Evolutionary conservation across 1,284 basidiomycete genomes (phyloP).

Genomic region (Austroboletus niveus): DNA sequence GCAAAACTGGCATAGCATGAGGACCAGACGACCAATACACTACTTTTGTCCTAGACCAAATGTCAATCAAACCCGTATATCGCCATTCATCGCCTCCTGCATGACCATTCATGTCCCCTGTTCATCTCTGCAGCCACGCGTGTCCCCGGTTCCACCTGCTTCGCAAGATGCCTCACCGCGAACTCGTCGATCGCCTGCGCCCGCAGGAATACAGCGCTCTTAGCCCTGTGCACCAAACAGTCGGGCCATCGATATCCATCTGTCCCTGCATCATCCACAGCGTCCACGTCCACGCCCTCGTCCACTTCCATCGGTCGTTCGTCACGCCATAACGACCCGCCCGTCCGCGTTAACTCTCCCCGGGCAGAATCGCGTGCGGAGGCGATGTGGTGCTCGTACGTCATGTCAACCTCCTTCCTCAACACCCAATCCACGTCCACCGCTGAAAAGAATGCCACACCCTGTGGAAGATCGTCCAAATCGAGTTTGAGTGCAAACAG

Average conservation of each 20-base stretch:
- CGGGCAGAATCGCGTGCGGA: conserved; percentile 76
- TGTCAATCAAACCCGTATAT: neutral
- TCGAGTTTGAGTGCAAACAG: conserved; percentile 92
- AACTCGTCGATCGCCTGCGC: conserved; percentile 73
- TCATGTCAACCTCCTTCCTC: conserved; percentile 95
- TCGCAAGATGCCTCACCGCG: conserved; percentile 61
- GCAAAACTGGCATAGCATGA: neutral
- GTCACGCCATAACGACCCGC: conserved; percentile 60
- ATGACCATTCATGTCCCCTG: conserved; percentile 20
- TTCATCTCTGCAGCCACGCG: conserved; percentile 8
- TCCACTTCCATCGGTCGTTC: conserved; percentile 58
- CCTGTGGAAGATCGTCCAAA: conserved; percentile 94
- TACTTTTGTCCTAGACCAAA: neutral
- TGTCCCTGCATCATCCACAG: conserved; percentile 33
- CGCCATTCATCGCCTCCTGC: conserved; percentile 25
- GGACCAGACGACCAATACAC: neutral
- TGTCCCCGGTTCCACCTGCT: conserved; percentile 38
- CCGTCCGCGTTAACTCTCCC: conserved; percentile 79
- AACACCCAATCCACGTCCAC: conserved; percentile 93
- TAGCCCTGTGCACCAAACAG: conserved; percentile 63
- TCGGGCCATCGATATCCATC: conserved; percentile 46
- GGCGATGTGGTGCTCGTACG: conserved; percentile 93
- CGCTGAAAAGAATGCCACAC: conserved; percentile 94
- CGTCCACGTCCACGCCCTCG: conserved; percentile 9
- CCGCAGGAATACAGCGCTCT: conserved; percentile 59